phyloP scores from a whole-genome alignment of 1,139 yeast species.

The Lodderomyces margitis region DNA sequence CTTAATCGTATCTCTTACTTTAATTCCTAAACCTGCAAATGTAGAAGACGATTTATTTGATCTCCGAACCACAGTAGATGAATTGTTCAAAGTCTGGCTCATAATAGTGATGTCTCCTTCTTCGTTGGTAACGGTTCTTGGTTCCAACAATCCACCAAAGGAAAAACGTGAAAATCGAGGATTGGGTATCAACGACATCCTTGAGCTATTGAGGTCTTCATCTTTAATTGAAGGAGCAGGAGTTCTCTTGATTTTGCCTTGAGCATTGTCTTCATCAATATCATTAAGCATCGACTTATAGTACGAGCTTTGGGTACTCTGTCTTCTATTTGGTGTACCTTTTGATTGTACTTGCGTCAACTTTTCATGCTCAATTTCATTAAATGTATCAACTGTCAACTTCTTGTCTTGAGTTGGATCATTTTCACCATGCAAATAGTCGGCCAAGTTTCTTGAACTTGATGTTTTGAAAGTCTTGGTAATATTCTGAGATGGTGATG shows the following conservation, averaged over 20 bases:
- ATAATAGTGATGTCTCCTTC: slow-evolving; percentile 30
- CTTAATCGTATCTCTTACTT: slow-evolving; percentile 13
- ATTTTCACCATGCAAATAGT: slow-evolving; percentile 16
- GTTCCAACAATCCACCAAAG: slow-evolving; percentile 36
- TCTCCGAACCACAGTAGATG: slow-evolving; percentile 34
- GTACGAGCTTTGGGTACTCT: slow-evolving; percentile 12
- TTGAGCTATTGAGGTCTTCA: slow-evolving; percentile 4
- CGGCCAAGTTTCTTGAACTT: slow-evolving; percentile 44
- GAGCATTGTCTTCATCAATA: slow-evolving; percentile 22
- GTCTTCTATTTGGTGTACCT: slow-evolving; percentile 10
- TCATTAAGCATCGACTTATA: slow-evolving; percentile 27
- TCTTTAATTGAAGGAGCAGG: slow-evolving; percentile 2
- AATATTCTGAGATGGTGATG: slow-evolving; percentile 8
- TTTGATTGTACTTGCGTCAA: slow-evolving; percentile 7
- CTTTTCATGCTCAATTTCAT: slow-evolving; percentile 10
- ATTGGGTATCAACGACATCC: slow-evolving; percentile 34
- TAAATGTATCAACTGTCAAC: slow-evolving; percentile 13
- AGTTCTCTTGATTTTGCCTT: slow-evolving; percentile 3
- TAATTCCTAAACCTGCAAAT: slow-evolving; percentile 31
- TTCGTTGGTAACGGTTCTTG: slow-evolving; percentile 22
- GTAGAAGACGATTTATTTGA: slow-evolving; percentile 16
- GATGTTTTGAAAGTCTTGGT: slow-evolving; percentile 33
- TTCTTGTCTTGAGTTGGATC: slow-evolving; percentile 6
- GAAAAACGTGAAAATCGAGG: slow-evolving; percentile 47
- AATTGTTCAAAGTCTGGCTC: slow-evolving; percentile 21